These are phyloP conservation scores for Acanthamoeba healyi DNA, from an alignment of 208 protist genomes.

Conservation along the genomic window DNA sequence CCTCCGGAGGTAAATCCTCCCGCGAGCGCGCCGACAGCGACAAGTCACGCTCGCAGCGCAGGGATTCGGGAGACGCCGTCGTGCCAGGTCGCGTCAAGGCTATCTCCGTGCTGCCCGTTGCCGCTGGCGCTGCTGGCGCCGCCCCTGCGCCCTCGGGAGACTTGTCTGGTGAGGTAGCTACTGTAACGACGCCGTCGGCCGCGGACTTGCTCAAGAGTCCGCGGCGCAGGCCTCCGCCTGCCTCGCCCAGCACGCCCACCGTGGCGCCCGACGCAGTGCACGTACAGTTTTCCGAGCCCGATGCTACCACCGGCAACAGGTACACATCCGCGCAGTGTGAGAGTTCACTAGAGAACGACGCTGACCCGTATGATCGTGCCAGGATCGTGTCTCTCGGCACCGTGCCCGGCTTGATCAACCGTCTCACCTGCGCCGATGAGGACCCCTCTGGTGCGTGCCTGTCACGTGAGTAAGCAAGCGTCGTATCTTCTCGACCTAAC, in stretches of 20 bases:
- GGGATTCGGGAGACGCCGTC: neutral
- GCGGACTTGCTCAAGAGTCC: neutral
- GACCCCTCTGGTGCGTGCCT: neutral
- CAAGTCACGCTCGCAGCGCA: neutral
- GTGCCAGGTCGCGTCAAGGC: neutral
- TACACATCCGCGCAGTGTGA: neutral
- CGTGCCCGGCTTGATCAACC: constrained; percentile 13
- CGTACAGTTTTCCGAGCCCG: neutral
- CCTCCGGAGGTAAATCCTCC: neutral
- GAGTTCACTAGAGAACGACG: neutral
- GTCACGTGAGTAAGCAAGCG: neutral
- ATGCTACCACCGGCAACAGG: neutral
- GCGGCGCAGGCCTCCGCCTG: neutral
- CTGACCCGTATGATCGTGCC: neutral
- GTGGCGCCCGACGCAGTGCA: neutral
- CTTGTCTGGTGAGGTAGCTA: neutral
- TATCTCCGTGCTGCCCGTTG: neutral
- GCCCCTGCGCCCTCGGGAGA: neutral
- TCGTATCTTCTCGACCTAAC: too few relatives aligned
- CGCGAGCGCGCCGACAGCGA: constrained; percentile 22
- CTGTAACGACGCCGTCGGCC: neutral
- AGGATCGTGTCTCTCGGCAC: constrained; percentile 2
- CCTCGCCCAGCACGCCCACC: neutral
- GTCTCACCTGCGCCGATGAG: constrained; percentile 5
- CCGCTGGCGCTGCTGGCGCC: neutral